Conservation (phyloP, 495 filamentous ascomycete genomes). For the Xylaria scruposa region DNA sequence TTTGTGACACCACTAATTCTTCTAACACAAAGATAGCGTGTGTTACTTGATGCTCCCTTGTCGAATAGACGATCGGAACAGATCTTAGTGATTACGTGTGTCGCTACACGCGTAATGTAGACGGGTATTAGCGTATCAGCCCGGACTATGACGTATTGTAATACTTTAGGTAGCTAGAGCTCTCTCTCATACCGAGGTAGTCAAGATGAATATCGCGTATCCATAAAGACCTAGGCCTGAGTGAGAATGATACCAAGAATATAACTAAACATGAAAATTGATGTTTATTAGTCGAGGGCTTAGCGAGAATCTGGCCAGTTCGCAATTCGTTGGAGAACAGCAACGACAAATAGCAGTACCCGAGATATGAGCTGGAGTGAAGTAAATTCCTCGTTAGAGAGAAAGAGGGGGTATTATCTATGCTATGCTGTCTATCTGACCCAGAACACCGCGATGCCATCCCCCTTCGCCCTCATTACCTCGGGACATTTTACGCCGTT, state of each 20-base stretch:
- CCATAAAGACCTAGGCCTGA: neutral
- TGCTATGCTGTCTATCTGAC: slow-evolving; percentile 2
- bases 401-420: slow-evolving; percentile 15
- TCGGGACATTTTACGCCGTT: neutral
- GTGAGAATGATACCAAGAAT: neutral
- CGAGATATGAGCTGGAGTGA: neutral
- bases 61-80: neutral
- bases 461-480: neutral
- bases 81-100: neutral
- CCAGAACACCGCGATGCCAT: slow-evolving; percentile 2
- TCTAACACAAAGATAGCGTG: neutral
- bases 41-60: neutral
- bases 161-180: neutral
- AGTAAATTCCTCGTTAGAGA: neutral
- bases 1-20: neutral
- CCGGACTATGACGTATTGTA: neutral
- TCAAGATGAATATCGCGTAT: neutral
- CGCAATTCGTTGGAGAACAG: neutral
- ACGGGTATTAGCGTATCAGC: neutral
- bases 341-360: neutral
- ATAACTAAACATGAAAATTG: neutral
- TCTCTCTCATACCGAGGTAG: neutral
- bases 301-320: neutral
- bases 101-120: neutral
- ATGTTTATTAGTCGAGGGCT: neutral